Percentiles rank a stretch among this genome's conserved stretches.
Conservation (phyloP, 2,329 filamentous ascomycete genomes). For the Nigrospora osmanthi region DNA sequence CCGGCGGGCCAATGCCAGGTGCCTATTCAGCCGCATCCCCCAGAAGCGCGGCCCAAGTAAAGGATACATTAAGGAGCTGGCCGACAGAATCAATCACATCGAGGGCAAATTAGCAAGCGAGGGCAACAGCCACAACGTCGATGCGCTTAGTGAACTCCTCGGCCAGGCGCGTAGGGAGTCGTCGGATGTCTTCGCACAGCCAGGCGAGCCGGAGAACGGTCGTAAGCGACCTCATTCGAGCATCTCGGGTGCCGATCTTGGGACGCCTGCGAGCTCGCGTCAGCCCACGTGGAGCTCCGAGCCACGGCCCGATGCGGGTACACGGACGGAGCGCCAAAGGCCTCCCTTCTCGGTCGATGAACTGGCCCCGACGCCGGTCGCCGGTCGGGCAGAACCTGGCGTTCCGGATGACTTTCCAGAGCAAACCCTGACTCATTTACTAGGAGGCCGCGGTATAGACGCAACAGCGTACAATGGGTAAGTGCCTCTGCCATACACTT, state of each 20-base stretch:
- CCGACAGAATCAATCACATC: slow-evolving; percentile 74
- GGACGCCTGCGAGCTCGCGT: slow-evolving; percentile 31
- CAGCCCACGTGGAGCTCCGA: slow-evolving; percentile 41
- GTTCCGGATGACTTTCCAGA: too few species aligned
- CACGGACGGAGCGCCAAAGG: slow-evolving; percentile 19
- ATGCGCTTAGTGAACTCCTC: slow-evolving; percentile 34
- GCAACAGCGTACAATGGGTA: slow-evolving; percentile 39
- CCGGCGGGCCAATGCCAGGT: slow-evolving; percentile 64
- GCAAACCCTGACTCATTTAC: too few species aligned
- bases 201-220: slow-evolving; percentile 22
- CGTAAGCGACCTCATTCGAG: slow-evolving; percentile 27
- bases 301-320: slow-evolving; percentile 32
- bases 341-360: slow-evolving; percentile 29
- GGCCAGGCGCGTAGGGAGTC: slow-evolving; percentile 23
- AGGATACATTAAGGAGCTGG: slow-evolving; percentile 91
- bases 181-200: slow-evolving; percentile 41
- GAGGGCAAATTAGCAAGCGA: slow-evolving; percentile 66
- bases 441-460: slow-evolving; percentile 25
- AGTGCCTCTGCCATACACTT: slow-evolving; percentile 10
- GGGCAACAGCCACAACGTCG: slow-evolving; percentile 25
- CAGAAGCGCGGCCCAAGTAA: slow-evolving; percentile 87
- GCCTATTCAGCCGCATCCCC: slow-evolving; percentile 78
- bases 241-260: slow-evolving; percentile 24
- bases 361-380: slow-evolving; percentile 36
- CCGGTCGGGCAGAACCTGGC: slow-evolving; percentile 20